Percentiles rank a stretch among this genome's conserved stretches.
Evolutionary conservation across 768 basidiomycete species (phyloP).

Genomic region (Phylloporus rhodoxanthus): DNA sequence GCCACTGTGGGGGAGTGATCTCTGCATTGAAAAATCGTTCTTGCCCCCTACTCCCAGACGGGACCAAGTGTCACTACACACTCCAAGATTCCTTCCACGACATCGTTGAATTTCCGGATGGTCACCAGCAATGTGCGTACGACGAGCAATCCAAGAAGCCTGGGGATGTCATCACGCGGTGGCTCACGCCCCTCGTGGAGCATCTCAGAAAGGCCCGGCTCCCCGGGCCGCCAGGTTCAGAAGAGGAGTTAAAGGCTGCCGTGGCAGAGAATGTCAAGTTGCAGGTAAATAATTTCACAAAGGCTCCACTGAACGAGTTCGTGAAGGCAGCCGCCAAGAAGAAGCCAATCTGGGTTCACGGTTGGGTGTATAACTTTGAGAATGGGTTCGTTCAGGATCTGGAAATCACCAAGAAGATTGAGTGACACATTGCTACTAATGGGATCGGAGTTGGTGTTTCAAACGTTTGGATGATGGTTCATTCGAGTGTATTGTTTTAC

Average conservation of each 20-base stretch:
- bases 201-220: conserved; percentile 41
- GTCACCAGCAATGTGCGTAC: background rate
- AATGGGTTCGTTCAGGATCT: conserved; percentile 57
- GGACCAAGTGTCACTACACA: background rate
- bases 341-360: conserved; percentile 52
- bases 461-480: too few species aligned
- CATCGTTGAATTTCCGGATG: background rate
- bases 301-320: conserved; percentile 32
- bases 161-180: conserved; percentile 51
- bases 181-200: conserved; percentile 63
- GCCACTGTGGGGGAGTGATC: conserved; percentile 70
- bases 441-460: too few species aligned
- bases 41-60: background rate
- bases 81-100: conserved; percentile 13
- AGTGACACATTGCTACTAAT: background rate
- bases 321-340: conserved; percentile 31
- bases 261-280: conserved; percentile 56
- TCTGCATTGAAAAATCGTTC: conserved; percentile 28
- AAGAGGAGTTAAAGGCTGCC: conserved; percentile 12
- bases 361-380: conserved; percentile 65
- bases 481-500: too few species aligned
- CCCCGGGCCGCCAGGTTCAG: conserved; percentile 10
- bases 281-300: conserved; percentile 40
- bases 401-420: conserved; percentile 34
- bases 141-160: conserved; percentile 20